phyloP scores from a whole-genome alignment of 2,329 filamentous ascomycete species.

The Aspergillus japonicus region DNA sequence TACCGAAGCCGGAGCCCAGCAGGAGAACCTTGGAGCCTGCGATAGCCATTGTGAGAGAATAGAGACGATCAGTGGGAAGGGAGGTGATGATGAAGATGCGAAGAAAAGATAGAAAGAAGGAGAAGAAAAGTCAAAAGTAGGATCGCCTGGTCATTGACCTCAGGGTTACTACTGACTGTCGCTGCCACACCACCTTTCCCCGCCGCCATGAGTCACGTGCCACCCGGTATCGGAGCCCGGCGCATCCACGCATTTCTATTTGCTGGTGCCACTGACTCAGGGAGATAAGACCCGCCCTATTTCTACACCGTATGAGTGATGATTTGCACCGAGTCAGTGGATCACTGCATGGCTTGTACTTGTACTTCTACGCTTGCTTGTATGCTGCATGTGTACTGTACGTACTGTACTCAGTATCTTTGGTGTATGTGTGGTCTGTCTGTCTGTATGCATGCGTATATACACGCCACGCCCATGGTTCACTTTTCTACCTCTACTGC shows the following conservation, averaged over 20 bases:
- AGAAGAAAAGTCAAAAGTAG: conserved; percentile 20
- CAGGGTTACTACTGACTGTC: not conserved
- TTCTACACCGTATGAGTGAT: not conserved
- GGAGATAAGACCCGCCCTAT: not conserved
- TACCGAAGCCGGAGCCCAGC: conserved; percentile 41
- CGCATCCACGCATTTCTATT: not conserved
- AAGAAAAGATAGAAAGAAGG: conserved; percentile 15
- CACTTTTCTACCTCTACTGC: not conserved
- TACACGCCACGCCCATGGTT: not conserved
- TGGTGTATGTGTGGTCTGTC: not conserved
- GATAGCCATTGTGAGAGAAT: conserved; percentile 34
- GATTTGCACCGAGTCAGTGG: too few relatives aligned
- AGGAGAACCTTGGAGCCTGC: conserved; percentile 42
- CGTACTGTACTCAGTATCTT: not conserved
- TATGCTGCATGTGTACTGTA: not conserved
- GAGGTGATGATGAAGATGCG: conserved; percentile 12
- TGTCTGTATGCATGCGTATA: not conserved
- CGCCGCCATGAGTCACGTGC: conserved; percentile 25
- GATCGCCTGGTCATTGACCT: not conserved
- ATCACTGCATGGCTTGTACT: too few relatives aligned
- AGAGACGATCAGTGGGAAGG: not conserved
- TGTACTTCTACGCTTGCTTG: too few relatives aligned
- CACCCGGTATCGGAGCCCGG: conserved; percentile 25
- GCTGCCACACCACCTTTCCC: not conserved
- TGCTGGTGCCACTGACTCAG: not conserved